These are phyloP conservation scores for Epicoccum nigrum DNA, from an alignment of 2,329 filamentous ascomycete genomes.

Conservation along the genomic window DNA sequence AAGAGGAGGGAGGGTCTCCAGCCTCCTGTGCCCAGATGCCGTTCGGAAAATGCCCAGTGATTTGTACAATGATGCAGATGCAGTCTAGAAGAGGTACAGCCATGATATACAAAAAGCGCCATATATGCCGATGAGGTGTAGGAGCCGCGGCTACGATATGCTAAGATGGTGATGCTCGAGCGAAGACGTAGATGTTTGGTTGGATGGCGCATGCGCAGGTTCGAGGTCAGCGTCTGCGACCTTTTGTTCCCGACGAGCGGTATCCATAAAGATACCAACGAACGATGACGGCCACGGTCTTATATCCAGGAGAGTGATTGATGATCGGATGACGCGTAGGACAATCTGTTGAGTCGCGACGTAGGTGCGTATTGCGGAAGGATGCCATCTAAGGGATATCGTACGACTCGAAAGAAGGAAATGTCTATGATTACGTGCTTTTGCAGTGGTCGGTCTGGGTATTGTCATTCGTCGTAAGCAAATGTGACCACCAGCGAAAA, in stretches of 20 bases:
- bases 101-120: slow-evolving; percentile 35
- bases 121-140: slow-evolving; percentile 24
- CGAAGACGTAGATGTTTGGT: not conserved
- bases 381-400: slow-evolving; percentile 23
- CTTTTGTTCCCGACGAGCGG: not conserved
- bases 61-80: slow-evolving; percentile 33
- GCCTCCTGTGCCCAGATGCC: slow-evolving; percentile 8
- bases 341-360: slow-evolving; percentile 23
- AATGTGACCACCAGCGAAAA: slow-evolving; percentile 31
- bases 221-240: not conserved
- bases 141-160: slow-evolving; percentile 16
- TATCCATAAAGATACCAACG: not conserved
- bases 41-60: slow-evolving; percentile 16
- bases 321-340: slow-evolving; percentile 28
- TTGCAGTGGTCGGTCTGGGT: slow-evolving; percentile 33
- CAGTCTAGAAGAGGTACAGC: slow-evolving; percentile 23
- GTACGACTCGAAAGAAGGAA: slow-evolving; percentile 18
- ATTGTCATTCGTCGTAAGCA: slow-evolving; percentile 39
- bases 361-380: slow-evolving; percentile 29
- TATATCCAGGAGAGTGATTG: slow-evolving; percentile 8
- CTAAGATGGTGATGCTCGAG: slow-evolving; percentile 16
- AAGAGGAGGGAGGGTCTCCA: slow-evolving; percentile 1
- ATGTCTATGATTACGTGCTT: slow-evolving; percentile 41
- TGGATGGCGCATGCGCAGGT: not conserved
- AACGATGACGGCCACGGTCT: not conserved